These are phyloP conservation scores for Mikania micrantha DNA, from an alignment of 129 eudicot genomes.

Conservation along the genomic window DNA sequence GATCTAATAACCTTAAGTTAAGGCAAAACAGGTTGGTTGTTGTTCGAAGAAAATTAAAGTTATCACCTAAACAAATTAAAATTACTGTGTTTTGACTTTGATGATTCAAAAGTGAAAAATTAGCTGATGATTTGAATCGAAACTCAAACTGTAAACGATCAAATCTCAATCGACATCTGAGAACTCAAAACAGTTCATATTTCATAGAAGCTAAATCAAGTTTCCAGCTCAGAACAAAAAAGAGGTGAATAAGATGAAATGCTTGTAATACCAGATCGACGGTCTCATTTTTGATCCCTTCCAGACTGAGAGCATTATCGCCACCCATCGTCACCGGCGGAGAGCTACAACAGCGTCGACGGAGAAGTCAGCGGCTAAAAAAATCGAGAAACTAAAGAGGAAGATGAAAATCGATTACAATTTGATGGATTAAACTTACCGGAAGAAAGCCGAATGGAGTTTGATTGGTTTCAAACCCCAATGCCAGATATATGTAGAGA, in stretches of 20 bases:
- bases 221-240: not conserved
- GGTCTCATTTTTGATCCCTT: slow-evolving; percentile 60
- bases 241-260: not conserved
- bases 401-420: not conserved
- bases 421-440: slow-evolving; percentile 3
- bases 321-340: slow-evolving; percentile 33
- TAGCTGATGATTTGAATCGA: not conserved
- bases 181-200: not conserved
- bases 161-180: not conserved
- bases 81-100: not conserved
- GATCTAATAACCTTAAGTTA: not conserved
- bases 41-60: too few species aligned
- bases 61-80: slow-evolving; percentile 19
- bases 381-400: not conserved
- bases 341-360: not conserved
- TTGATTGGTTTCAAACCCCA: slow-evolving; percentile 18
- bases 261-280: slow-evolving; percentile 52
- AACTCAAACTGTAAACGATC: not conserved
- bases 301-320: slow-evolving; percentile 39
- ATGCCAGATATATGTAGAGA: not conserved
- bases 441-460: slow-evolving; percentile 13
- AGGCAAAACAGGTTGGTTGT: slow-evolving; percentile 20
- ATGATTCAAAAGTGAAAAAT: not conserved
- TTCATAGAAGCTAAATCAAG: not conserved
- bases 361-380: not conserved